These are phyloP conservation scores for Plasmopara viticola DNA, from an alignment of 352 stramenopile genomes.

Conservation along the genomic window DNA sequence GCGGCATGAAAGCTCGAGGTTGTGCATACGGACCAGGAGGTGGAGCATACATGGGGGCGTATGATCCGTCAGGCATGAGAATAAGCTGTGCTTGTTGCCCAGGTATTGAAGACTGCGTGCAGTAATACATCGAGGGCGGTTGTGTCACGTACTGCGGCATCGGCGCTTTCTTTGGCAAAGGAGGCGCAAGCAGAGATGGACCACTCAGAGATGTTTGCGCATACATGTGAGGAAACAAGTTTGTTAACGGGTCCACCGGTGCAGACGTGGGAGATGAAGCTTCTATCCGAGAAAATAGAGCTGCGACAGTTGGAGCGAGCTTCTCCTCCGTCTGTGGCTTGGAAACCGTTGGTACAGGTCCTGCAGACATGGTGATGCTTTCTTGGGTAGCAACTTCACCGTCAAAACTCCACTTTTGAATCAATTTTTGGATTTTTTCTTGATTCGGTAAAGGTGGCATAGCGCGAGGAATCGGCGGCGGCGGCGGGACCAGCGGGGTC, in stretches of 20 bases:
- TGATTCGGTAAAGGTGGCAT: slow-evolving; percentile 38
- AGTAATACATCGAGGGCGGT: slow-evolving; percentile 20
- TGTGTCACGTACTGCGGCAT: slow-evolving; percentile 14
- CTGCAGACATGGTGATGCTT: background rate
- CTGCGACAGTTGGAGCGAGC: slow-evolving; percentile 35
- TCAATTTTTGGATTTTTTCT: slow-evolving; percentile 55
- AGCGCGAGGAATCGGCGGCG: slow-evolving; percentile 30
- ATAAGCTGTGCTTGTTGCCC: slow-evolving; percentile 25
- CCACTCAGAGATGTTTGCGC: slow-evolving; percentile 9
- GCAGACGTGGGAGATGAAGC: slow-evolving; percentile 10
- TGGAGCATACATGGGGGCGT: slow-evolving; percentile 25
- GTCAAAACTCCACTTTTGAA: slow-evolving; percentile 55
- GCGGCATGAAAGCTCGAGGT: slow-evolving; percentile 9
- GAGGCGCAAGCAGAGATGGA: slow-evolving; percentile 27
- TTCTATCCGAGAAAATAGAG: slow-evolving; percentile 35
- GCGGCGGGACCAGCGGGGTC: slow-evolving; percentile 18
- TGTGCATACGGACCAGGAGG: slow-evolving; percentile 7
- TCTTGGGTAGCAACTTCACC: slow-evolving; percentile 17
- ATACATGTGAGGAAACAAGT: slow-evolving; percentile 57
- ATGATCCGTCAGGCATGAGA: slow-evolving; percentile 28
- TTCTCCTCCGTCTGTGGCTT: slow-evolving; percentile 10
- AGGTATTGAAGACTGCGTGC: slow-evolving; percentile 14
- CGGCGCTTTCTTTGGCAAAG: slow-evolving; percentile 13
- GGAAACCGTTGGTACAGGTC: background rate
- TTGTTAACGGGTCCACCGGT: slow-evolving; percentile 21